These are phyloP conservation scores for Viola pubescens DNA, from an alignment of 441 rosid species.

Conservation along the genomic window DNA sequence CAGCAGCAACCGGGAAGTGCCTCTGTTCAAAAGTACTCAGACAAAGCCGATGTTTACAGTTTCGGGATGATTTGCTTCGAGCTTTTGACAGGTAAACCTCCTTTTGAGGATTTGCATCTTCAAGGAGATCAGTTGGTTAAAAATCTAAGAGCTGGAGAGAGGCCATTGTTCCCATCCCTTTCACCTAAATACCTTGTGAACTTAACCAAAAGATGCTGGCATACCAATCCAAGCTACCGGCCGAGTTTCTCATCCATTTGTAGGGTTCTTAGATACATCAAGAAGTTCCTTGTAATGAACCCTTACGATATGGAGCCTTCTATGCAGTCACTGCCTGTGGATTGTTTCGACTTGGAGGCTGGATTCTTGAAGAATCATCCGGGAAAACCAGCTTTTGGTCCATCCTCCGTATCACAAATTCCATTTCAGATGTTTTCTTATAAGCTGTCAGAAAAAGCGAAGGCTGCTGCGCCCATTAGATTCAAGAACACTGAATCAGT, in stretches of 20 bases:
- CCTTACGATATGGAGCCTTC: slow-evolving; percentile 48
- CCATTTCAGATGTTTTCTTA: slow-evolving; percentile 74
- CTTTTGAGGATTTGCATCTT: slow-evolving; percentile 91
- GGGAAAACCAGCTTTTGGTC: slow-evolving; percentile 25
- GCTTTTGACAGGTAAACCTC: slow-evolving; percentile 82
- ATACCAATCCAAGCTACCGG: slow-evolving; percentile 52
- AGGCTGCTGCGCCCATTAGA: slow-evolving; percentile 22
- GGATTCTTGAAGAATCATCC: slow-evolving; percentile 43
- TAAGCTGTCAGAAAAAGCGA: slow-evolving; percentile 52
- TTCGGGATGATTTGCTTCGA: slow-evolving; percentile 89
- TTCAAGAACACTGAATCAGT: slow-evolving; percentile 35
- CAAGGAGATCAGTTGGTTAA: slow-evolving; percentile 73
- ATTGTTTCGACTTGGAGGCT: slow-evolving; percentile 62
- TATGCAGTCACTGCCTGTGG: slow-evolving; percentile 43
- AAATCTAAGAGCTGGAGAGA: slow-evolving; percentile 73
- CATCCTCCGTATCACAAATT: slow-evolving; percentile 26
- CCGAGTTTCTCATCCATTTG: slow-evolving; percentile 83
- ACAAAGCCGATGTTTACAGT: slow-evolving; percentile 87
- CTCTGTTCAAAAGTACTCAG: slow-evolving; percentile 34
- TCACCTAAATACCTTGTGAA: slow-evolving; percentile 68
- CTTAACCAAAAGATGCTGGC: slow-evolving; percentile 84
- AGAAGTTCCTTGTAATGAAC: slow-evolving; percentile 68
- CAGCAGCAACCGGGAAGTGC: slow-evolving; percentile 27
- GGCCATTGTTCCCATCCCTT: slow-evolving; percentile 81
- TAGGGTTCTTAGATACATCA: slow-evolving; percentile 67